Evolutionary conservation across 805 yeast species (phyloP), one percentile per base, ranked within the genome.

Genomic region (Monosporozyma unispora): DNA sequence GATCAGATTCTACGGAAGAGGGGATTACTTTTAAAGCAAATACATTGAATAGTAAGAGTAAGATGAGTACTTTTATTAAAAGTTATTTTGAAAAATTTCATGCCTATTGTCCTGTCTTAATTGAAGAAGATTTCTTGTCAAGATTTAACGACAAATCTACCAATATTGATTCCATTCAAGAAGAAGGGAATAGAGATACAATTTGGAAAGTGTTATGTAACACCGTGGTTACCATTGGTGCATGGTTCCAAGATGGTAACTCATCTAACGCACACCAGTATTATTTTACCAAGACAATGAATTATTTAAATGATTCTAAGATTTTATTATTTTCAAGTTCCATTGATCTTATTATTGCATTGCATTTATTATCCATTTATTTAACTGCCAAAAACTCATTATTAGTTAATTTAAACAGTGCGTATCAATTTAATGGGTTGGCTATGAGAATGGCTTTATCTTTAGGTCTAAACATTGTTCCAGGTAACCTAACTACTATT

Each of bases 401-500:
- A 75, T 86, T 0, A 82, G 83, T 22, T 4, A 43, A 44, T 23
- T 21, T 48, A 23, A 43, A 44, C 31, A 43, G 47, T 18, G 44
- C 47, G 12, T 82, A 87, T 84, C 79, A 79, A 56, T 80, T 77
- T 54, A 66, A 80, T 33, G 87, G 88, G 11, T 66, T 80, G 16
- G 82, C 85, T 0, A 74, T 79, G 8, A 69, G 84, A 52, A 80
- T 82, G 83, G 86, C 87, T 0, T 68, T 78, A 55, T 80, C 84
- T 0, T 61, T 82, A 39, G 89, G 87, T 3, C 64, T 82, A 23
- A 50, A 52, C 35, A 46, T 45, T 10, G 37, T 38, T 44, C 16
- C 77, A 80, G 57, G 76, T 75, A 48, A 84, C 80, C 52, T 67
- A 46, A 51, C 69, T 47, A 22, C 25, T 12, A 19, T 46, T 19